Conservation (phyloP, 225 moss, liverwort and hornwort species). For the Bryoerythrophyllum caledonicum region DNA sequence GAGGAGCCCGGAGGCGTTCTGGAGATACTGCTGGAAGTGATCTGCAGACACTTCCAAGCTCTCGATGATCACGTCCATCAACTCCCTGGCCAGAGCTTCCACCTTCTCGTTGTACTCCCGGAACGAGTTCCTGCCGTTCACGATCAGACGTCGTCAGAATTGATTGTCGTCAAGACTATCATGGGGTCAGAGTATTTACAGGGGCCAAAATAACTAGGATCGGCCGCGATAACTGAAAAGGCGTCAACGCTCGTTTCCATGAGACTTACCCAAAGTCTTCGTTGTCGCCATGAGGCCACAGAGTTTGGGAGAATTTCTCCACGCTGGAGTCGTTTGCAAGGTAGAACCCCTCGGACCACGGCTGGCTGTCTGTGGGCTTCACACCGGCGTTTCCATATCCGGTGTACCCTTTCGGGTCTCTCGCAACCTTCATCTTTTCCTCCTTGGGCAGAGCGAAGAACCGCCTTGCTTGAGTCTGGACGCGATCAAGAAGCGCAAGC, state of each 20-base stretch:
- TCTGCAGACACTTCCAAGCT: conserved; percentile 25
- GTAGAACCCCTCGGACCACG: conserved; percentile 34
- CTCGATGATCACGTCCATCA: conserved; percentile 28
- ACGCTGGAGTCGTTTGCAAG: conserved; percentile 16
- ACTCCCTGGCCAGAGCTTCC: conserved; percentile 14
- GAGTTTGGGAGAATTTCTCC: conserved; percentile 7
- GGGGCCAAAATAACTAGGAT: too few species aligned
- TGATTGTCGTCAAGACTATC: too few species aligned
- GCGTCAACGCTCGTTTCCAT: too few species aligned
- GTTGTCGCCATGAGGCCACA: conserved; percentile 26
- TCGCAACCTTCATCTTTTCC: conserved; percentile 31
- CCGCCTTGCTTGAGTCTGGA: conserved; percentile 16
- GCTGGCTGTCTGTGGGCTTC: conserved; percentile 23
- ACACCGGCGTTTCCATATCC: conserved; percentile 30
- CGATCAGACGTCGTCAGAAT: not conserved
- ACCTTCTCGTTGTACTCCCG: conserved; percentile 22
- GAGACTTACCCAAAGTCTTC: conserved; percentile 18
- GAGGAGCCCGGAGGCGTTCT: conserved; percentile 12
- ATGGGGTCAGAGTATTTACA: too few species aligned
- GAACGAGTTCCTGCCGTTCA: conserved; percentile 18
- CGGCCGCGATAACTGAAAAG: too few species aligned
- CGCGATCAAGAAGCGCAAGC: conserved; percentile 1
- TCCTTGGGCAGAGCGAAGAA: conserved; percentile 28
- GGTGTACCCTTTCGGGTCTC: conserved; percentile 8
- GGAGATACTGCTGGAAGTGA: conserved; percentile 21